Percentiles rank a stretch among this genome's conserved stretches.
Evolutionary conservation across 2,329 filamentous ascomycete species (phyloP).

Genomic region (Pseudogymnoascus sp.): DNA sequence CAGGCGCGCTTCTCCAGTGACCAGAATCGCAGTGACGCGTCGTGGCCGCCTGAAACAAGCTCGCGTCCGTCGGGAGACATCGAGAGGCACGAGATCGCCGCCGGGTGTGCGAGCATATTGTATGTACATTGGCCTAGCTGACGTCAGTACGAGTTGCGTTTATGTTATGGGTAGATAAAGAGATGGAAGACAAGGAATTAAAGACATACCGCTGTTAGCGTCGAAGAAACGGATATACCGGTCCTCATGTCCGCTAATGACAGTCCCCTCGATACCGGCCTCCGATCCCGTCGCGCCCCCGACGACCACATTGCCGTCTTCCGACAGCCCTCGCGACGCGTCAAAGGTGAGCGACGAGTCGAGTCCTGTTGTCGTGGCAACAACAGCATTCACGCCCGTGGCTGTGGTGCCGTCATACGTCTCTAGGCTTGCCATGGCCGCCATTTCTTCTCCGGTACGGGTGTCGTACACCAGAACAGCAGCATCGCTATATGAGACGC

Average conservation of each 20-base stretch:
- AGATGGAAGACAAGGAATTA: background rate
- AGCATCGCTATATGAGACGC: constrained; percentile 86
- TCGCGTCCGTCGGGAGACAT: constrained; percentile 89
- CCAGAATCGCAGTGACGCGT: constrained; percentile 95
- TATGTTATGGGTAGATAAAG: background rate
- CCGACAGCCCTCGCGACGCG: constrained; percentile 50
- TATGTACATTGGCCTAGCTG: constrained; percentile 90
- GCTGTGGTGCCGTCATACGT: constrained; percentile 83
- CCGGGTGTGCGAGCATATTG: constrained; percentile 93
- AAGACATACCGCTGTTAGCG: constrained; percentile 84
- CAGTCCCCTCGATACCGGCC: constrained; percentile 79
- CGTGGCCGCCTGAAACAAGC: constrained; percentile 90
- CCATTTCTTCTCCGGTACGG: constrained; percentile 80
- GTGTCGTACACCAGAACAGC: constrained; percentile 90
- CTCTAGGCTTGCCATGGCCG: constrained; percentile 85
- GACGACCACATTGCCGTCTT: constrained; percentile 65
- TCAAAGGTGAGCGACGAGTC: constrained; percentile 56
- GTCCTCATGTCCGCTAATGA: constrained; percentile 96
- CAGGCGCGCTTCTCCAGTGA: constrained; percentile 90
- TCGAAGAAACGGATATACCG: constrained; percentile 95
- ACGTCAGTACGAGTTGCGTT: background rate
- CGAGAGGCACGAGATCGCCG: constrained; percentile 83
- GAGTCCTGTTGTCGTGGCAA: constrained; percentile 74
- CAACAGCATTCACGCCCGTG: constrained; percentile 81
- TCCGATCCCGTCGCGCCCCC: constrained; percentile 72